Evolutionary conservation across 768 basidiomycete species (phyloP), one percentile per base, ranked within the genome.

Genomic region (Xerocomellus intermedius): DNA sequence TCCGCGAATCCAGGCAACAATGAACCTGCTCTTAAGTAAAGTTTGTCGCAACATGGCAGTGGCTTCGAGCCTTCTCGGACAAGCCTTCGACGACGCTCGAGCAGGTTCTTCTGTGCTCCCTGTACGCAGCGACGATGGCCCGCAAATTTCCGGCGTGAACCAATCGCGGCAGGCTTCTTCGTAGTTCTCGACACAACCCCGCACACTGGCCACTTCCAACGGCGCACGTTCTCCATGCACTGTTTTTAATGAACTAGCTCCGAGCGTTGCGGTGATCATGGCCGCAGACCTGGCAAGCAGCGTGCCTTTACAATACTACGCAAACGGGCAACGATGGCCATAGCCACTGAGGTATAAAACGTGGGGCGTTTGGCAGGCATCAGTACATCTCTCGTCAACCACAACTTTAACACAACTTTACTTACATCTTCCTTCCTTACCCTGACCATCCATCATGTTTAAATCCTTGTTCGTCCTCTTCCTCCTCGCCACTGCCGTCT

Each of bases 401-500:
- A 30, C 8, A 30, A 30, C 30, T 45, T 45, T n/a, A 38, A 9
- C 42, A 22, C 45, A 30, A 36, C 32, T 8, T 21, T 32, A 13
- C 19, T 30, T 17, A 2, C 30, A 0, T 26, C 42, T 48, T 36
- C 16, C 12, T 7, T 4, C 10, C 22, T 22, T 2, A 26, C 17
- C 37, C 19, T 26, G 19, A 13, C 36, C n/a, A 4, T 5, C n/a
- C 7, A 45, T 47, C 54, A 71, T 64, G 56, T 42, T 65, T 22
- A 63, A 54, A 37, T 48, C 9, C 22, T 36, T 69, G 16, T 39
- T 58, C 42, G 38, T 55, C 4, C 47, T 55, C 32, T 56, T 69
- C 21, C 43, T 77, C 43, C 62, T 79, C 17, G 63, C 68, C 28
- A 60, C 70, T 17, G 46, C 68, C 19, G 75, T 69, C 30, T 61